Evolutionary conservation across 768 basidiomycete genomes (phyloP), one percentile per base, ranked within the genome.

Genomic region (Amanita rubescens): DNA sequence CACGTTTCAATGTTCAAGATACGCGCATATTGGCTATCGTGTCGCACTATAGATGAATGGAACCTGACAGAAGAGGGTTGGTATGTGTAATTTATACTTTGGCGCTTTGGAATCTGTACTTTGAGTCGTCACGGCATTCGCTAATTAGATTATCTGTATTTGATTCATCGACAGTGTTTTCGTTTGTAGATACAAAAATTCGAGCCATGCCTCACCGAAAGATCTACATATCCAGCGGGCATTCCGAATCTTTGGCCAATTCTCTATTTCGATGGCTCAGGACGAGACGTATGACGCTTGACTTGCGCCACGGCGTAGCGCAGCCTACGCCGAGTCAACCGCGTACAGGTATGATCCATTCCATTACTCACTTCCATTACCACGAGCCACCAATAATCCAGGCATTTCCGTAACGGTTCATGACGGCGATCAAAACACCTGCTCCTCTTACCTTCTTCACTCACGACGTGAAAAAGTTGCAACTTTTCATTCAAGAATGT

Each of bases 261-360:
- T 86, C 59, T 67, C 73, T 4, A 72, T 87, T 35, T 64, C 70
- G 8, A 79, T 86, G 67, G 75, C 81, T 1, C 85, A 87, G n/a
- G 61, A 70, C 75, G 37, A 71, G 68, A 25, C 69, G 69, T 11
- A 60, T 59, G 37, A 72, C 74, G 0, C 53, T 71, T 15, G 71
- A 78, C 50, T 58, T 71, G 7, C 61, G 61, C 35, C 49, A 61
- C 19, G 35, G 49, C 27, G 45, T 61, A 43, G 44, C 63, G 2
- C 63, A 61, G 45, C 50, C 71, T 3, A 58, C 58, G 5, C 53
- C 64, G 24, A 61, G 66, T 38, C 73, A 75, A 55, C 65, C 71
- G 6, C 65, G 68, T 37, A 64, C 75, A 60, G 77, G 81, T 81
- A 60, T 19, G 66, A 57, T 41, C 41, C 19, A 5, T 50, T 51